These are phyloP conservation scores for Colletotrichum sojae DNA, from an alignment of 2,329 filamentous ascomycete genomes.

Conservation along the genomic window DNA sequence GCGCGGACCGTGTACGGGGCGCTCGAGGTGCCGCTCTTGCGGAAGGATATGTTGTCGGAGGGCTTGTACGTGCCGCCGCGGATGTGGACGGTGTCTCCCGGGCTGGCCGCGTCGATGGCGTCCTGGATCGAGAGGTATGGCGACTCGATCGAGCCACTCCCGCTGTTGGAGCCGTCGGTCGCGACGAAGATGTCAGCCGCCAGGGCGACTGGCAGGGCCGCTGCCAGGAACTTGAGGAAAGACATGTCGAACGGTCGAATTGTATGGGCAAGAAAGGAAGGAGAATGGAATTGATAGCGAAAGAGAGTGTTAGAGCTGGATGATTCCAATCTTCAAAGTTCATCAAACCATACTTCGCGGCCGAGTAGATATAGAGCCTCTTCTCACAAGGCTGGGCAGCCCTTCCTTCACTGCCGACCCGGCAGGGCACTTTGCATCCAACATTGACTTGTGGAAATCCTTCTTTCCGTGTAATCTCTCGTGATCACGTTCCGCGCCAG, in stretches of 20 bases:
- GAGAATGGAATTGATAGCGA: background rate
- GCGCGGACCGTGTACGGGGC: slow-evolving; percentile 57
- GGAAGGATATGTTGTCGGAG: slow-evolving; percentile 62
- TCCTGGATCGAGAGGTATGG: slow-evolving; percentile 62
- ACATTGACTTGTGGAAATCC: background rate
- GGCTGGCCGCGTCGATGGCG: slow-evolving; percentile 58
- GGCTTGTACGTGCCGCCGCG: slow-evolving; percentile 55
- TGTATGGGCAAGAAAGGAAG: background rate
- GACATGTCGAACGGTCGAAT: slow-evolving; percentile 2
- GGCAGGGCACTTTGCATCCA: slow-evolving; percentile 1
- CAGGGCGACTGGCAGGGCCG: slow-evolving; percentile 24
- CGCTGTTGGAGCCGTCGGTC: slow-evolving; percentile 55
- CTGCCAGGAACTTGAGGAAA: slow-evolving; percentile 18
- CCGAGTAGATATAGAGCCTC: background rate
- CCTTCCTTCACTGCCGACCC: background rate
- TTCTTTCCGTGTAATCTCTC: background rate
- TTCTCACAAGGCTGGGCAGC: background rate
- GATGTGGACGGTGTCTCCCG: slow-evolving; percentile 57
- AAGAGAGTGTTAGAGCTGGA: background rate
- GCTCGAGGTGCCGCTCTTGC: slow-evolving; percentile 55
- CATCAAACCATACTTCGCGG: background rate
- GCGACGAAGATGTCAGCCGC: slow-evolving; percentile 60
- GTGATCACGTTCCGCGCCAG: background rate
- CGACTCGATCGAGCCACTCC: slow-evolving; percentile 53
- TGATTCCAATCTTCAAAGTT: background rate